Evolutionary conservation across 345 rosid genomes (phyloP), one percentile per base, ranked within the genome.

Genomic region (Aquilaria yunnanensis): DNA sequence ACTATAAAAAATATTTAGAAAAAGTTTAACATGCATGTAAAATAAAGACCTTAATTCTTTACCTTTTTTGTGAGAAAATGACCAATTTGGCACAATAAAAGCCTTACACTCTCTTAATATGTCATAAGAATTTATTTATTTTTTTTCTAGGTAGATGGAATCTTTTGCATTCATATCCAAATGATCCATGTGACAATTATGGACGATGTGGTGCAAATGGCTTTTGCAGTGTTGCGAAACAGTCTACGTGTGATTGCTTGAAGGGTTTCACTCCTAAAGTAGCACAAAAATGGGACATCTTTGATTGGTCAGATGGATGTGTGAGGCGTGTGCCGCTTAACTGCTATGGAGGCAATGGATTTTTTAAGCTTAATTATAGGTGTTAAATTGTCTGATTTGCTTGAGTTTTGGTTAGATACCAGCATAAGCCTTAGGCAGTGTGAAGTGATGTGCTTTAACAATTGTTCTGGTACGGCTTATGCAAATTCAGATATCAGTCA

Each of bases 381-480:
- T 3, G 30, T 73, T 14, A 73, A 77, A 63, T 14, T 70, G 51
- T 75, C 77, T 5, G 79, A 67, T 47, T 13, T 57, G 14, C 51
- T 58, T 2, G 41, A 43, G 9, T 32, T 41, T 34, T 45, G 59
- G 71, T 50, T 29, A 34, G 61, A 66, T n/a, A 51, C 49, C 47
- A 56, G 63, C 58, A 54, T 66, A 16, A 41, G 13, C 51, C 69
- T 69, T 8, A 9, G 6, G 23, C 70, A 69, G n/a, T 77, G 80
- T 47, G 43, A 60, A 48, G 33, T 34, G 34, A 5, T 23, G 32
- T 72, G 80, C 31, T 32, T 54, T 47, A 70, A 64, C 4, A 72
- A 72, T 47, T 77, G 80, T 37, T 69, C 77, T 30, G 72, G 80
- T 54, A 66, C 70, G 0, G 74, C 74, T 1, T 72, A 69, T 31